Conservation (phyloP, 768 basidiomycete genomes). For the Lentinus tigrinus region DNA sequence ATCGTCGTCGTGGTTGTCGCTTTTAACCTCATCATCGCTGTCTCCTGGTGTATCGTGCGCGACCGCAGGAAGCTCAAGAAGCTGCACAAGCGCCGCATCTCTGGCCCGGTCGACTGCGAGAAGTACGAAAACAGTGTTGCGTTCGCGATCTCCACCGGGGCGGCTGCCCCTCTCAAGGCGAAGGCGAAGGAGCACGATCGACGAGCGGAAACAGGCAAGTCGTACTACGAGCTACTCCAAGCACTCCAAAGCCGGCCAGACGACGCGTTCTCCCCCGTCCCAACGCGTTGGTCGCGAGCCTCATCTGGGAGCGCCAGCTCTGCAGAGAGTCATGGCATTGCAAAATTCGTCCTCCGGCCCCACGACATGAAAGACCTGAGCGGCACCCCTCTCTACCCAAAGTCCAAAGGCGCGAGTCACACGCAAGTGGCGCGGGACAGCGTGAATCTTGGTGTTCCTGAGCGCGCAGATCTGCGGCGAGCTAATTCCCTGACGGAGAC, state of each 20-base stretch:
- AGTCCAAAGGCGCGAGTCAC: conserved; percentile 3
- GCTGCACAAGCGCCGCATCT: conserved; percentile 10
- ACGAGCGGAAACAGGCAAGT: conserved; percentile 1
- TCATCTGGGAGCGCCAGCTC: conserved; percentile 7
- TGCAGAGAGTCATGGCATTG: not conserved
- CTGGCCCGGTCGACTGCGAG: conserved; percentile 9
- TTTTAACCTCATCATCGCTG: conserved; percentile 15
- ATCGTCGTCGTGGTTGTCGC: conserved; percentile 14
- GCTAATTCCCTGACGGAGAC: conserved; percentile 20
- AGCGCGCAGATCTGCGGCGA: not conserved
- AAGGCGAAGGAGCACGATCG: not conserved
- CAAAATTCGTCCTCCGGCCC: conserved; percentile 8
- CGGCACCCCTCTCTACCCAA: conserved; percentile 11
- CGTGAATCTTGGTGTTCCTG: not conserved
- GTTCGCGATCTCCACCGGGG: conserved; percentile 4
- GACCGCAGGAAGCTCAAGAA: conserved; percentile 2
- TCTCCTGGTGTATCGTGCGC: conserved; percentile 2
- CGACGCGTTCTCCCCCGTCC: not conserved
- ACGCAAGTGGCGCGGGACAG: conserved; percentile 3
- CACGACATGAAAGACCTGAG: conserved; percentile 10
- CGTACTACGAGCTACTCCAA: conserved; percentile 13
- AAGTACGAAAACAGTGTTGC: conserved; percentile 13
- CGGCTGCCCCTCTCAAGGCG: conserved; percentile 4
- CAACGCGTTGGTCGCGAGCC: conserved; percentile 9
- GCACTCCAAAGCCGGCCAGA: conserved; percentile 10